Conservation (phyloP, 2,329 filamentous ascomycete genomes). For the Ceratocystis diversiconidia region DNA sequence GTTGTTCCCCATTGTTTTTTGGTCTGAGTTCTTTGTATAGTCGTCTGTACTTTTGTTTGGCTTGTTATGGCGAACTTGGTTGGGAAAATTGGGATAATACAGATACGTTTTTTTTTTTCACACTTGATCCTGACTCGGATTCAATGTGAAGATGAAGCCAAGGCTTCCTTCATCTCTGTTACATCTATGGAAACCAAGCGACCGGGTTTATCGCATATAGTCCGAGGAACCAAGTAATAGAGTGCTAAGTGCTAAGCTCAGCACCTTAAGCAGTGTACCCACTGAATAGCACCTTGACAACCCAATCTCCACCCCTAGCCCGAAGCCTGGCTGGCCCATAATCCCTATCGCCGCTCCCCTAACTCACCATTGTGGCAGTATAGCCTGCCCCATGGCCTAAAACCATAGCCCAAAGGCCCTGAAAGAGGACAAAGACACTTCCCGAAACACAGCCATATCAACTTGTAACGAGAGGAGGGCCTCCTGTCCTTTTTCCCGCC, state of each 20-base stretch:
- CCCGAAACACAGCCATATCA: conserved; percentile 17
- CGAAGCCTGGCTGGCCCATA: too few species aligned
- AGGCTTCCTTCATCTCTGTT: too few species aligned
- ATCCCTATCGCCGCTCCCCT: neutral
- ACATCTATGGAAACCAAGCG: too few species aligned
- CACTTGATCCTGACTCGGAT: too few species aligned
- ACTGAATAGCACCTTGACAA: too few species aligned
- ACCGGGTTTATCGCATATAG: too few species aligned
- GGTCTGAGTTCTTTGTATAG: conserved; percentile 8
- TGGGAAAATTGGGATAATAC: conserved; percentile 13
- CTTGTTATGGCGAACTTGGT: conserved; percentile 17
- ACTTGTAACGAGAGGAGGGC: conserved; percentile 14
- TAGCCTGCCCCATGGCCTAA: neutral
- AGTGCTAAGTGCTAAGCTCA: too few species aligned
- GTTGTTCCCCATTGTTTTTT: conserved; percentile 1
- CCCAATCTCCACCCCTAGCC: too few species aligned
- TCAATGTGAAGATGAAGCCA: too few species aligned
- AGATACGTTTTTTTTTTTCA: neutral
- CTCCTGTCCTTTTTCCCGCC: conserved; percentile 11
- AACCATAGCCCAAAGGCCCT: neutral
- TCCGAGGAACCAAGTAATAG: too few species aligned
- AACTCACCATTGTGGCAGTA: too few species aligned
- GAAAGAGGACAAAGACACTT: conserved; percentile 8
- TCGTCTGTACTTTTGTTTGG: conserved; percentile 12
- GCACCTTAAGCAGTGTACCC: too few species aligned